phyloP scores from a whole-genome alignment of 2,329 filamentous ascomycete species.

The Claviceps digitariae region DNA sequence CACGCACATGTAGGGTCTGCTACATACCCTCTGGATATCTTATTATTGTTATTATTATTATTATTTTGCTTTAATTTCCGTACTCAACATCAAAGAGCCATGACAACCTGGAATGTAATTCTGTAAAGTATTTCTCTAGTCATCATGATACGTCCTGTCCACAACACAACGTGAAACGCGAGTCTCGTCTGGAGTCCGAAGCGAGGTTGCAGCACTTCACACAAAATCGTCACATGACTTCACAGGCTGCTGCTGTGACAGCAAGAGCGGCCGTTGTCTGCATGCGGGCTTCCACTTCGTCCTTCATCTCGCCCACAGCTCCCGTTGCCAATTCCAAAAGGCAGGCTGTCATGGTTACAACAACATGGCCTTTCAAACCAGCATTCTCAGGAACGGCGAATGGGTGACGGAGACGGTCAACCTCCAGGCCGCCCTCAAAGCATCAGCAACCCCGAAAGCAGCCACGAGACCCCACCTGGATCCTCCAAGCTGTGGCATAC shows the following conservation, averaged over 20 bases:
- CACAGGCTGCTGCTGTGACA: neutral
- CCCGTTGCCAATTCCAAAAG: neutral
- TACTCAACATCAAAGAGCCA: too few relatives aligned
- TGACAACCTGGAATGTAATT: too few relatives aligned
- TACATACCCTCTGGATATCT: too few relatives aligned
- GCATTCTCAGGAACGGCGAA: conserved; percentile 37
- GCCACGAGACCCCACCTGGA: conserved; percentile 18
- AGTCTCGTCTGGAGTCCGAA: too few relatives aligned
- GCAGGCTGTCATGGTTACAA: conserved; percentile 7
- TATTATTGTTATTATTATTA: too few relatives aligned
- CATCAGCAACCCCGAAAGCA: conserved; percentile 19
- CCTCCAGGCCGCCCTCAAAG: conserved; percentile 27
- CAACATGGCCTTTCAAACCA: conserved; percentile 37
- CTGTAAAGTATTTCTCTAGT: too few relatives aligned
- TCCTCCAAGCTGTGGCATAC: conserved; percentile 50
- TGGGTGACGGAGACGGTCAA: conserved; percentile 43
- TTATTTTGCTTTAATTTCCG: too few relatives aligned
- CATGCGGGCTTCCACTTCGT: neutral
- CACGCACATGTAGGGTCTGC: too few relatives aligned
- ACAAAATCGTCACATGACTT: neutral
- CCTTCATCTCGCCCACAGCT: neutral
- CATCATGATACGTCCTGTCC: too few relatives aligned
- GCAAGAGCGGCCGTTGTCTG: neutral
- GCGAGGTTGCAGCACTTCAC: neutral
- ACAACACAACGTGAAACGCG: too few relatives aligned